phyloP scores from a whole-genome alignment of 2,329 filamentous ascomycete genomes.

The Pseudogymnoascus sp. region DNA sequence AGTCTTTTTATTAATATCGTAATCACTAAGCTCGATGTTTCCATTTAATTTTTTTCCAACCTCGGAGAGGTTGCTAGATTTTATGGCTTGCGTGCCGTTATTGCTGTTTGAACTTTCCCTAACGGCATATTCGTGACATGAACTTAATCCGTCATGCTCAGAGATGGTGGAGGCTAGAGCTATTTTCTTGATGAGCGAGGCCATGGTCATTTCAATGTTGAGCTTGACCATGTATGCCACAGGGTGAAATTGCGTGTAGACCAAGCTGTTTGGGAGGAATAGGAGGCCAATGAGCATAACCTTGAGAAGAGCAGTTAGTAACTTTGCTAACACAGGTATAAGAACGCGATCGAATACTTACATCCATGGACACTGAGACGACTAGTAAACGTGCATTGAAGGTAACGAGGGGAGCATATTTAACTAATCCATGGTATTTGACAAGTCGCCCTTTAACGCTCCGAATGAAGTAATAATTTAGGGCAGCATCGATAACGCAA shows the following conservation, averaged over 20 bases:
- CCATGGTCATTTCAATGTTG: constrained; percentile 36
- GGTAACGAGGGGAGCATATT: constrained; percentile 31
- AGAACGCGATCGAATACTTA: constrained; percentile 22
- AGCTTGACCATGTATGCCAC: constrained; percentile 34
- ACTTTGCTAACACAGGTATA: constrained; percentile 31
- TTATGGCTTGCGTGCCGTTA: neutral
- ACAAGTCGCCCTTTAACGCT: constrained; percentile 31
- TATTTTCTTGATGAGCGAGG: constrained; percentile 27
- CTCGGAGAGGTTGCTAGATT: neutral
- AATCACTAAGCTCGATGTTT: neutral
- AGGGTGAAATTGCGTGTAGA: constrained; percentile 32
- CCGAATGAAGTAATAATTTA: constrained; percentile 44
- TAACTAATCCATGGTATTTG: constrained; percentile 29
- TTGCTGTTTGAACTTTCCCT: neutral
- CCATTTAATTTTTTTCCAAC: neutral
- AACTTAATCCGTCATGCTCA: neutral
- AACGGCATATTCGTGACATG: neutral
- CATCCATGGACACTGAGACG: constrained; percentile 33
- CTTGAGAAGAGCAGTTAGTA: constrained; percentile 27
- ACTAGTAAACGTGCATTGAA: constrained; percentile 34
- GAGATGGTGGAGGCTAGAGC: constrained; percentile 8
- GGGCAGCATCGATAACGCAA: constrained; percentile 37
- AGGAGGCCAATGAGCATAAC: constrained; percentile 31
- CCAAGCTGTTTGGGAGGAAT: constrained; percentile 29
- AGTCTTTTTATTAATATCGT: neutral